Percentiles rank a stretch among this genome's conserved stretches.
Evolutionary conservation across 2,329 filamentous ascomycete species (phyloP).

Genomic region (Berkeleyomyces basicola): DNA sequence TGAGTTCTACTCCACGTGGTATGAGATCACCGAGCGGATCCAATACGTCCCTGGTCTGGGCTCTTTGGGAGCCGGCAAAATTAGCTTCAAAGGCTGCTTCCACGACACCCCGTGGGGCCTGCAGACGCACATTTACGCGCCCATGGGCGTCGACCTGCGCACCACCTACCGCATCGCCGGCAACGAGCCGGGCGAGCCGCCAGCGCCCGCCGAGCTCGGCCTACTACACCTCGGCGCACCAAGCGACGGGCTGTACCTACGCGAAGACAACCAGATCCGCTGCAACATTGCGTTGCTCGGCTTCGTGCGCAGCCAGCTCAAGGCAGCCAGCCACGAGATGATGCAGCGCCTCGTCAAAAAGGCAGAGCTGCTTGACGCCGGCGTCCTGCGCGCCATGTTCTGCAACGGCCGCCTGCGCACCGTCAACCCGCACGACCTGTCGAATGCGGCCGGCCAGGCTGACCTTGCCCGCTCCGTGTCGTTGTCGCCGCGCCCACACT

Average conservation of each 20-base stretch:
- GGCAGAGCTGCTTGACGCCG: slow-evolving; percentile 50
- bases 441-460: slow-evolving; percentile 17
- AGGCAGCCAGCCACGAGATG: slow-evolving; percentile 50
- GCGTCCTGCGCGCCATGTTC: slow-evolving; percentile 50
- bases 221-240: slow-evolving; percentile 41
- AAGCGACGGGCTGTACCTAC: slow-evolving; percentile 47
- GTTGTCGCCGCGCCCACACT: background rate
- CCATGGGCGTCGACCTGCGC: slow-evolving; percentile 48
- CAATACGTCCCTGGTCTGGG: slow-evolving; percentile 51
- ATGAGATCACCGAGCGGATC: slow-evolving; percentile 53
- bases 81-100: slow-evolving; percentile 55
- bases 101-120: slow-evolving; percentile 57
- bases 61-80: slow-evolving; percentile 45
- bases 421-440: slow-evolving; percentile 35
- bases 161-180: slow-evolving; percentile 53
- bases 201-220: slow-evolving; percentile 45
- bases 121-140: slow-evolving; percentile 55
- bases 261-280: slow-evolving; percentile 54
- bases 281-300: slow-evolving; percentile 48
- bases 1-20: slow-evolving; percentile 60
- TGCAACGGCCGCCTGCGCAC: slow-evolving; percentile 47
- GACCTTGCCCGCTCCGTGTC: background rate
- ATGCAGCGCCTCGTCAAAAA: slow-evolving; percentile 53
- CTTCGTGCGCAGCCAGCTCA: slow-evolving; percentile 51
- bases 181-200: slow-evolving; percentile 51